Evolutionary conservation across 1,284 basidiomycete species (phyloP), one percentile per base, ranked within the genome.

Genomic region (Trametes sp.): DNA sequence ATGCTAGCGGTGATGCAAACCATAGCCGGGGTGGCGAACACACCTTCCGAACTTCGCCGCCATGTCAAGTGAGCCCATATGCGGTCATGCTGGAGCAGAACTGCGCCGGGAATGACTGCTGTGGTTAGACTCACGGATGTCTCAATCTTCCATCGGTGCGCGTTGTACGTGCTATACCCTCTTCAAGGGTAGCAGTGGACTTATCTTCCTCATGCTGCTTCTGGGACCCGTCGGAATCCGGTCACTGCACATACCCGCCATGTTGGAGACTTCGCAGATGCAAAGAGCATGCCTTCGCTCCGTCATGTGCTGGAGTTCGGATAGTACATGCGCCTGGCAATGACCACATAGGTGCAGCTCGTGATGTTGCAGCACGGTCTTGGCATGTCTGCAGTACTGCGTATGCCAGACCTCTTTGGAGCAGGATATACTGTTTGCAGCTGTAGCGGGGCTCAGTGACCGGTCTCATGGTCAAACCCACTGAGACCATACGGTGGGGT

Each of bases 91-190:
- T 49, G 11, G 24, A 29, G 35, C 35, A 44, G 28, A 10, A 21
- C 35, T 33, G 33, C 54, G 45, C 48, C 29, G 49, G 41, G 5
- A 45, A n/a, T n/a, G 26, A 51, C 38, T 28, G 41, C 21, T 35
- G 48, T 51, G 41, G 57, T 45, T 51, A 52, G 48, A 35, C 57
- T 45, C 36, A 38, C 21, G 35, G 13, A 35, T 45, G 41, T 45
- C 14, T 10, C 41, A 24, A 14, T 23, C 14, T 4, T 33, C 13
- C 1, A 14, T 23, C n/a, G 29, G 49, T 24, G 31, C 29, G 45
- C 41, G 31, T 29, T 31, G 31, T 26, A 46, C 10, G 23, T 28
- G 13, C 23, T 26, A 1, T 16, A 7, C 13, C 23, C 24, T 10
- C 4, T 10, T 26, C 9, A 7, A 45, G 21, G 42, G 14, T 24